Conservation (phyloP, 768 basidiomycete species). For the Nevesoporus exiguus region DNA sequence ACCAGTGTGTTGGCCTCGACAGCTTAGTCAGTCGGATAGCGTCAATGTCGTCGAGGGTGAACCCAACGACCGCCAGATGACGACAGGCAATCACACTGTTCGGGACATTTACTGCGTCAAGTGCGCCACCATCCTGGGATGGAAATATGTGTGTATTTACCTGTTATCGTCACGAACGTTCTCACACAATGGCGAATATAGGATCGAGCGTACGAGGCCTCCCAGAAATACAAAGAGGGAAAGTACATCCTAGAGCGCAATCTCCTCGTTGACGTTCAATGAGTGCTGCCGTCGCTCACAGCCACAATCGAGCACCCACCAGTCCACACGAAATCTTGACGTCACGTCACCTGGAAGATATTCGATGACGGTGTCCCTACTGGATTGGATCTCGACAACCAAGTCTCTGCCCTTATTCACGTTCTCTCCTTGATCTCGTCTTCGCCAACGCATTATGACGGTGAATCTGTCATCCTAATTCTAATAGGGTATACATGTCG, state of each 20-base stretch:
- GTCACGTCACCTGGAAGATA: constrained; percentile 1
- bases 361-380: constrained; percentile 11
- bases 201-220: constrained; percentile 88
- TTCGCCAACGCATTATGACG: constrained; percentile 17
- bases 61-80: constrained; percentile 91
- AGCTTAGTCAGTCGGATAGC: constrained; percentile 38
- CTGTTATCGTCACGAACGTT: neutral
- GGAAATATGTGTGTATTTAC: constrained; percentile 82
- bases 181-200: constrained; percentile 31
- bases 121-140: constrained; percentile 82
- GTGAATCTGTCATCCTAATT: constrained; percentile 21
- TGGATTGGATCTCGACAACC: constrained; percentile 15
- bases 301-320: constrained; percentile 6
- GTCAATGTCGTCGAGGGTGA: constrained; percentile 92
- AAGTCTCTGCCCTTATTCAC: constrained; percentile 10
- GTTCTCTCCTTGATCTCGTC: constrained; percentile 15
- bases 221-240: constrained; percentile 98
- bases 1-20: constrained; percentile 8
- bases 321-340: constrained; percentile 9
- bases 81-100: constrained; percentile 94
- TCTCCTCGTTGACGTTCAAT: constrained; percentile 84
- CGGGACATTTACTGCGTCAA: constrained; percentile 94
- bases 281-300: constrained; percentile 21
- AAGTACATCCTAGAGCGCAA: constrained; percentile 97
- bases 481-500: constrained; percentile 23